Evolutionary conservation across 164 flowering plant species (phyloP).

Genomic region (Nelumbo lutea): DNA sequence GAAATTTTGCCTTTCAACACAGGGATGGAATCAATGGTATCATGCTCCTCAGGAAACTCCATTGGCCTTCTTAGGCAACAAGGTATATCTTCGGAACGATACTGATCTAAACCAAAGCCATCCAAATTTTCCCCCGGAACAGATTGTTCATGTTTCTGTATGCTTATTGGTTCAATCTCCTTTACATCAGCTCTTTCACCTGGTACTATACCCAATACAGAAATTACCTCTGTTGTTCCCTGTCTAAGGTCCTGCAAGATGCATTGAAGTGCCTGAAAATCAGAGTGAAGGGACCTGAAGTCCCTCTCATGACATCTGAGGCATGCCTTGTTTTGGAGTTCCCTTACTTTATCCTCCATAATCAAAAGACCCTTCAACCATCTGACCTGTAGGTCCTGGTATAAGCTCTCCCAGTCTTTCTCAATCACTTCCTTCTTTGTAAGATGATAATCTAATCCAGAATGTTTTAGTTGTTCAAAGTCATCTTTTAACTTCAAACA

Average conservation of each 20-base stretch:
- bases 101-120: constrained; percentile 29
- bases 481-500: constrained; percentile 57
- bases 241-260: constrained; percentile 47
- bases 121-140: constrained; percentile 22
- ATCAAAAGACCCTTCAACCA: constrained; percentile 48
- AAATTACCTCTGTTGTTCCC: constrained; percentile 20
- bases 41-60: constrained; percentile 34
- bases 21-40: constrained; percentile 34
- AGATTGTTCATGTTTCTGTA: constrained; percentile 19
- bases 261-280: constrained; percentile 44
- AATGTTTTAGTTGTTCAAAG: constrained; percentile 36
- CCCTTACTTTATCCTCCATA: constrained; percentile 56
- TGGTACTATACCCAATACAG: constrained; percentile 11
- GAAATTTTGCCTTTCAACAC: constrained; percentile 46
- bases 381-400: constrained; percentile 26
- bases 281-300: constrained; percentile 34
- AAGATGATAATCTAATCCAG: constrained; percentile 22
- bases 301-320: constrained; percentile 41
- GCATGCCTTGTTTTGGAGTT: constrained; percentile 46
- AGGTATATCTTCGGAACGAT: constrained; percentile 42
- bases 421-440: constrained; percentile 13
- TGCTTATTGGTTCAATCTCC: constrained; percentile 18
- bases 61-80: constrained; percentile 29
- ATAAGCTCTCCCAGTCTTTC: constrained; percentile 17
- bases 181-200: constrained; percentile 13